Conservation (phyloP, 129 eudicot genomes). For the Artemisia annua region DNA sequence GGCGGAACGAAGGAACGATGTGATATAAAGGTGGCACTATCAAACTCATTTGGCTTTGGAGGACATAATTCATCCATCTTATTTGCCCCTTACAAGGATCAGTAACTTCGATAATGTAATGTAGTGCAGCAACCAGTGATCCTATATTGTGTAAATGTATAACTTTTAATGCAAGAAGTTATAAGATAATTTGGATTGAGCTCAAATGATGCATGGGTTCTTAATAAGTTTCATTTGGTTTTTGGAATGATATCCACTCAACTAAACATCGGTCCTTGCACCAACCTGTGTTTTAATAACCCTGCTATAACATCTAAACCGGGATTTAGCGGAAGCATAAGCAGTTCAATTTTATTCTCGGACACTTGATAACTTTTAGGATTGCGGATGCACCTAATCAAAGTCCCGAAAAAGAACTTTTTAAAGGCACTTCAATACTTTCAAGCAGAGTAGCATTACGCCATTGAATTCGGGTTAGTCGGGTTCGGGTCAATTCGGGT, state of each 20-base stretch:
- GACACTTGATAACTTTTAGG: no score
- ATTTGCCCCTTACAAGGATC: slow-evolving; percentile 60
- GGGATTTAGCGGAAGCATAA: no score
- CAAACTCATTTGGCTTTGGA: slow-evolving; percentile 80
- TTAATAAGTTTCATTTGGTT: slow-evolving; percentile 5
- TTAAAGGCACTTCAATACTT: no score
- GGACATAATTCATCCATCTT: slow-evolving; percentile 78
- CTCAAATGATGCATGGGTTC: background rate
- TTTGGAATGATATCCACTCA: slow-evolving; percentile 2
- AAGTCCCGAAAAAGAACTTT: no score
- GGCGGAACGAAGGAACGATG: slow-evolving; percentile 57
- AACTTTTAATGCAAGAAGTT: slow-evolving; percentile 10
- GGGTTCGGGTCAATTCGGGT: no score
- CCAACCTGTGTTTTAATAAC: no score
- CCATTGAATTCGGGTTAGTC: no score
- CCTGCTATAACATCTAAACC: background rate
- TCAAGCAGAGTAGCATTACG: no score
- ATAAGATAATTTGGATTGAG: slow-evolving; percentile 19
- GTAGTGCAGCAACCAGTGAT: background rate
- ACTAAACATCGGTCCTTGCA: background rate
- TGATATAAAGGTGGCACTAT: slow-evolving; percentile 65
- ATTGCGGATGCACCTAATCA: no score
- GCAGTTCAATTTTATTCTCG: no score
- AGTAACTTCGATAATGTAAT: slow-evolving; percentile 3
- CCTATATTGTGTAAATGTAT: slow-evolving; percentile 25